These are phyloP conservation scores for Cardamine chenopodiifolia DNA, from an alignment of 345 rosid genomes.

Conservation along the genomic window DNA sequence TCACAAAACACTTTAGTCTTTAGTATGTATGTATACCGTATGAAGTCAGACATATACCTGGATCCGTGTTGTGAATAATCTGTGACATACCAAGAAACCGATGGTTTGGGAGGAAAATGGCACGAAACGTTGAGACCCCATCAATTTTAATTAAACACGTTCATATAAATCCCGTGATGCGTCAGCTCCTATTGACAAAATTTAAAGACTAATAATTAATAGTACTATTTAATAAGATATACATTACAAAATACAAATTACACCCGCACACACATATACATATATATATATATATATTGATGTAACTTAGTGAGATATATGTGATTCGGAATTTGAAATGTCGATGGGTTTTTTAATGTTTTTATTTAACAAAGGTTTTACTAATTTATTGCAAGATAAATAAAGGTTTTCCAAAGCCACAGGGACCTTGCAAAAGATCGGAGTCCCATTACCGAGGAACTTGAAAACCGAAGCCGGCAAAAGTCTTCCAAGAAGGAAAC, in stretches of 20 bases:
- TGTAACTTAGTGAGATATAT: background rate
- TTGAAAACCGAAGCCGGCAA: background rate
- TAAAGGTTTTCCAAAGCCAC: background rate
- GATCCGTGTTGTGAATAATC: background rate
- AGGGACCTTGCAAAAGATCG: background rate
- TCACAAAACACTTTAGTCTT: background rate
- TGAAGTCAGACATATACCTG: background rate
- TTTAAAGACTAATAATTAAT: background rate
- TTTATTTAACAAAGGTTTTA: background rate
- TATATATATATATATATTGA: background rate
- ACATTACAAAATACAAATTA: background rate
- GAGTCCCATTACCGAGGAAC: background rate
- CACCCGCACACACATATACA: too few species aligned
- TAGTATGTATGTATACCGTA: background rate
- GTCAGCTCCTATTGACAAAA: background rate
- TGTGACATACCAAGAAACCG: background rate
- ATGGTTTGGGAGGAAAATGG: background rate
- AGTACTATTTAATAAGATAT: background rate
- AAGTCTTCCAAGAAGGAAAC: background rate
- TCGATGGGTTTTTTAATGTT: background rate
- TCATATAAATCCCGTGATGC: constrained; percentile 1
- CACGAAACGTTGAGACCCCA: background rate
- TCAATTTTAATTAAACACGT: background rate
- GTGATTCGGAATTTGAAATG: background rate
- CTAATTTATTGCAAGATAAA: background rate